Percentiles rank a stretch among this genome's conserved stretches.
These are phyloP conservation scores for Bremia lactucae DNA, from an alignment of 352 stramenopile species.

Conservation along the genomic window DNA sequence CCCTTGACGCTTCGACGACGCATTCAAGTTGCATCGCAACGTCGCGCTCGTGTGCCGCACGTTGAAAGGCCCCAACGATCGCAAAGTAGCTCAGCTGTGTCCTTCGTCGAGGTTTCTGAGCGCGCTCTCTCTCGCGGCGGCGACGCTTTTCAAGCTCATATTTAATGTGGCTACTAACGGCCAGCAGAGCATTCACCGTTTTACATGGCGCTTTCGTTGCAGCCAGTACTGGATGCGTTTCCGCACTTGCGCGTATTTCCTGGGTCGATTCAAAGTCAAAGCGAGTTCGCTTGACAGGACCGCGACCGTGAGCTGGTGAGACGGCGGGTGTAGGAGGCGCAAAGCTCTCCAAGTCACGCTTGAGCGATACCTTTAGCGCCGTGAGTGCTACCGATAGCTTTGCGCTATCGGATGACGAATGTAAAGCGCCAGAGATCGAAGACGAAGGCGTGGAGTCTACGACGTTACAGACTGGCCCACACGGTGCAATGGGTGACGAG, in stretches of 20 bases:
- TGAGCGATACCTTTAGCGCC: constrained; percentile 65
- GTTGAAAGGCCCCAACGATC: constrained; percentile 72
- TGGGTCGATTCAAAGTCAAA: constrained; percentile 35
- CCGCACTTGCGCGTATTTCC: constrained; percentile 11
- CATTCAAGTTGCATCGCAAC: constrained; percentile 30
- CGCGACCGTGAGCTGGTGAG: constrained; percentile 41
- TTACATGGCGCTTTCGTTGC: constrained; percentile 20
- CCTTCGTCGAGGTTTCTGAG: constrained; percentile 35
- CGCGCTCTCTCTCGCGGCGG: constrained; percentile 36
- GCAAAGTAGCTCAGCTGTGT: constrained; percentile 74
- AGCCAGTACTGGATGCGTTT: no score
- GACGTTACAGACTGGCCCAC: constrained; percentile 7
- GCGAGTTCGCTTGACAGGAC: constrained; percentile 39
- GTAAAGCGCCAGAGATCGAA: constrained; percentile 1
- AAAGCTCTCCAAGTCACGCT: constrained; percentile 60
- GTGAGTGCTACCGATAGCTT: constrained; percentile 49
- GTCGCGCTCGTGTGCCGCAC: constrained; percentile 55
- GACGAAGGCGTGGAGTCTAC: constrained; percentile 10
- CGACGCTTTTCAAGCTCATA: constrained; percentile 58
- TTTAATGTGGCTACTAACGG: constrained; percentile 63
- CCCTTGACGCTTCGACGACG: constrained; percentile 23
- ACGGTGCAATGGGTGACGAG: constrained; percentile 17
- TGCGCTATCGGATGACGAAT: constrained; percentile 23
- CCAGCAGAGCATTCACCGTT: constrained; percentile 42
- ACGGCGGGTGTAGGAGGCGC: constrained; percentile 58